phyloP scores from a whole-genome alignment of 768 basidiomycete species.

The Kwoniella sp. region DNA sequence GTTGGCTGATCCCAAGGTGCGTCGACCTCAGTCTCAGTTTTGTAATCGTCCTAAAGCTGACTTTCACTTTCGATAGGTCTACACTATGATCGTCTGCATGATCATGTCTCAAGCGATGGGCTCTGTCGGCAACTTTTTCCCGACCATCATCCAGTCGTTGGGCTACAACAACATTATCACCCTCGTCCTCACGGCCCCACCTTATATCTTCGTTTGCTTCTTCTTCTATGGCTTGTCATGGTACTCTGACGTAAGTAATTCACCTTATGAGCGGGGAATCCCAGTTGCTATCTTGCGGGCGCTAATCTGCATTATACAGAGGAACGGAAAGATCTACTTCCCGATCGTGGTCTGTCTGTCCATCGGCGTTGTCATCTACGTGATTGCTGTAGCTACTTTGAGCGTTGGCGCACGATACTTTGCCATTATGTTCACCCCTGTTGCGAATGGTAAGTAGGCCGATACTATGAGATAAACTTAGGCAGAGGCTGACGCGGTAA shows the following conservation, averaged over 20 bases:
- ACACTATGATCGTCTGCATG: slow-evolving; percentile 23
- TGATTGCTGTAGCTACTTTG: slow-evolving; percentile 40
- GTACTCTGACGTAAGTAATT: slow-evolving; percentile 28
- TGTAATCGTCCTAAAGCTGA: not conserved
- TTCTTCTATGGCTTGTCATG: slow-evolving; percentile 32
- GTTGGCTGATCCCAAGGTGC: slow-evolving; percentile 26
- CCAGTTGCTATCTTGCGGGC: not conserved
- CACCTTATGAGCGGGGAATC: slow-evolving; percentile 1
- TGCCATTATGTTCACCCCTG: slow-evolving; percentile 47
- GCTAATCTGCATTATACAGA: slow-evolving; percentile 1
- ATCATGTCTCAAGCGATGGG: slow-evolving; percentile 35
- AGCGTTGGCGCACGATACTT: slow-evolving; percentile 40
- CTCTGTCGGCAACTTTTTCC: slow-evolving; percentile 30
- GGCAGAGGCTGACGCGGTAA: not conserved
- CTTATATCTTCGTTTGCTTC: slow-evolving; percentile 37
- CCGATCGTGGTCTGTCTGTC: slow-evolving; percentile 33
- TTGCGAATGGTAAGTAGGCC: slow-evolving; percentile 20
- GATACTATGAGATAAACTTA: not conserved
- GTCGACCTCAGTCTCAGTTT: not conserved
- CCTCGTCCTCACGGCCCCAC: slow-evolving; percentile 36
- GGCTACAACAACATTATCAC: slow-evolving; percentile 37
- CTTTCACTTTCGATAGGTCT: slow-evolving; percentile 9
- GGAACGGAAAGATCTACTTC: slow-evolving; percentile 38
- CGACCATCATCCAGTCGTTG: slow-evolving; percentile 36
- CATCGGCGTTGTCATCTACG: slow-evolving; percentile 34